Evolutionary conservation across 306 rosid species (phyloP).

Genomic region (Glycyrrhiza uralensis): DNA sequence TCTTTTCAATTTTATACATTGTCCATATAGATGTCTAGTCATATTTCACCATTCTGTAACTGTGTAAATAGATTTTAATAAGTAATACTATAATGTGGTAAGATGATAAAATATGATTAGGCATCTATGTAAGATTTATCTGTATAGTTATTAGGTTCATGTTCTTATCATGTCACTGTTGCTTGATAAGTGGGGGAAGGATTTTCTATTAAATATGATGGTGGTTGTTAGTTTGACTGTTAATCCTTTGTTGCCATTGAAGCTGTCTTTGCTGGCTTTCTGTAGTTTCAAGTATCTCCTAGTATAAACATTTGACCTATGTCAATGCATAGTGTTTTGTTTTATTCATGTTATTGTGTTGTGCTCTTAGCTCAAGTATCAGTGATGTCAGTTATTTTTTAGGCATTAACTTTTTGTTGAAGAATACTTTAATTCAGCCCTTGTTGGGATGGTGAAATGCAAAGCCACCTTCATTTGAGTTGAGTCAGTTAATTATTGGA

Average conservation of each 20-base stretch:
- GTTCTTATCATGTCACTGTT: not conserved
- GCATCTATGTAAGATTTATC: no score
- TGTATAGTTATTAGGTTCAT: no score
- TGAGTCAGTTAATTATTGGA: no score
- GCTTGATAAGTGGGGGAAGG: not conserved
- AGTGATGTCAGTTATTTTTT: not conserved
- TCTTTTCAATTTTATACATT: no score
- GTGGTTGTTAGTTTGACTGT: not conserved
- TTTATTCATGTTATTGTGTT: not conserved
- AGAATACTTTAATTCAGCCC: not conserved
- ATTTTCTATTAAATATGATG: no score
- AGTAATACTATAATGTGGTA: no score
- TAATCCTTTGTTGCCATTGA: not conserved
- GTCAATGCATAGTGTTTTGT: not conserved
- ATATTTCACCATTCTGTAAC: no score
- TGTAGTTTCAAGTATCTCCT: not conserved
- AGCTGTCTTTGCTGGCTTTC: not conserved
- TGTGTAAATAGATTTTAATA: no score
- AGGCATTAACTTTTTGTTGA: not conserved
- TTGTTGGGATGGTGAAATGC: not conserved
- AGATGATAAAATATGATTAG: no score
- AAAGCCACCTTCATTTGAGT: not conserved
- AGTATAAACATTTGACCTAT: not conserved
- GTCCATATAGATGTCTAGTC: no score
- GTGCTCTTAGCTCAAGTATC: not conserved